Conservation (phyloP, 495 filamentous ascomycete genomes). For the Podospora pseudopauciseta region DNA sequence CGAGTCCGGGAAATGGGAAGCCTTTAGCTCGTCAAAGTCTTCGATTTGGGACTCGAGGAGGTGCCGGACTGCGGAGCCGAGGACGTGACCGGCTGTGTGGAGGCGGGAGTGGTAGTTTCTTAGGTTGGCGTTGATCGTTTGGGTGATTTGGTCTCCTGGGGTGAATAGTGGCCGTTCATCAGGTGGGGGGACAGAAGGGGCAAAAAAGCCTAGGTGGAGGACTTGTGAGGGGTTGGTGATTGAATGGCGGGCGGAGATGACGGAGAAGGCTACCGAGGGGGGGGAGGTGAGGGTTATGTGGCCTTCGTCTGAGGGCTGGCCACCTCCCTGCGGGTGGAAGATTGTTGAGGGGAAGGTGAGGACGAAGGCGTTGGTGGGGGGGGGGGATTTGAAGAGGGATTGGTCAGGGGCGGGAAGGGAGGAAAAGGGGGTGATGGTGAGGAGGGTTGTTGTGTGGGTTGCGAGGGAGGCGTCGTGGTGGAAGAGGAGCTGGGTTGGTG, state of each 20-base stretch:
- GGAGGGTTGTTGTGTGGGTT: slow-evolving; percentile 42
- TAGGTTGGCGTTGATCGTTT: slow-evolving; percentile 52
- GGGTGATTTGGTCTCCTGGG: slow-evolving; percentile 40
- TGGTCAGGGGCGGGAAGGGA: slow-evolving; percentile 45
- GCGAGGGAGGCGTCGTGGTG: slow-evolving; percentile 53
- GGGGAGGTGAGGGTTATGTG: slow-evolving; percentile 34
- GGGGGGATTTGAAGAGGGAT: slow-evolving; percentile 44
- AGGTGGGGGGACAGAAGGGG: neutral
- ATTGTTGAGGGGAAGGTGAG: slow-evolving; percentile 56
- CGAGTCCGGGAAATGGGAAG: slow-evolving; percentile 59
- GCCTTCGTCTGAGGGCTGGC: slow-evolving; percentile 60
- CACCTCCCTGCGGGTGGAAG: slow-evolving; percentile 65
- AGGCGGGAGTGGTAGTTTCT: slow-evolving; percentile 55
- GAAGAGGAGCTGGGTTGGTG: slow-evolving; percentile 50
- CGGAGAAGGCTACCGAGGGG: slow-evolving; percentile 39
- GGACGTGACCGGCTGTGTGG: slow-evolving; percentile 63
- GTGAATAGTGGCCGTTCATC: slow-evolving; percentile 23
- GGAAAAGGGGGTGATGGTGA: slow-evolving; percentile 43
- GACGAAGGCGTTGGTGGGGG: slow-evolving; percentile 42
- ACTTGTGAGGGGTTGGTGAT: slow-evolving; percentile 45
- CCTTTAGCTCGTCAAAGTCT: slow-evolving; percentile 57
- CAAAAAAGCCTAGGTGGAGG: slow-evolving; percentile 57
- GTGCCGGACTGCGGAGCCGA: slow-evolving; percentile 55
- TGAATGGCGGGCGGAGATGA: slow-evolving; percentile 50
- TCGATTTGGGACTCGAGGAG: slow-evolving; percentile 48